phyloP scores from a whole-genome alignment of 2,329 filamentous ascomycete genomes.

The Pseudopithomyces chartarum region DNA sequence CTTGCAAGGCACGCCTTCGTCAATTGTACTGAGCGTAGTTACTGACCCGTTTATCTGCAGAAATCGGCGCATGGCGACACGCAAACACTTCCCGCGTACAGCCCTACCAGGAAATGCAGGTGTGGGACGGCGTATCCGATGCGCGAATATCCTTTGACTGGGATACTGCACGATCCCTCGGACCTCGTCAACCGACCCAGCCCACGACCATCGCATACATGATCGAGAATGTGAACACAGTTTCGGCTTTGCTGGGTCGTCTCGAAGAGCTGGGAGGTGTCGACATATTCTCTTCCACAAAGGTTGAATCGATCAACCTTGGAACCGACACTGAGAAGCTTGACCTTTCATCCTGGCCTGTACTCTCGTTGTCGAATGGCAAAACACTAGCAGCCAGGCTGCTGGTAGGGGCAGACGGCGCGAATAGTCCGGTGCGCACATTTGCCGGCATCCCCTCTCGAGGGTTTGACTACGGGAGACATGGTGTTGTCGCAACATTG shows the following conservation, averaged over 20 bases:
- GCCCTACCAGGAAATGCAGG: constrained; percentile 93
- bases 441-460: constrained; percentile 85
- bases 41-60: constrained; percentile 21
- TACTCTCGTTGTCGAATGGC: constrained; percentile 74
- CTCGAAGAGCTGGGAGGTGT: constrained; percentile 71
- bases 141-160: constrained; percentile 90
- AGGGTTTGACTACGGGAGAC: constrained; percentile 92
- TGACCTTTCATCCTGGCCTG: constrained; percentile 85
- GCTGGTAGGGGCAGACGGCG: constrained; percentile 90
- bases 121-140: constrained; percentile 93
- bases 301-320: constrained; percentile 78
- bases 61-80: constrained; percentile 84
- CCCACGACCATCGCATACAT: constrained; percentile 83
- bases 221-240: constrained; percentile 92
- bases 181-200: constrained; percentile 48
- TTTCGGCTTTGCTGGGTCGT: constrained; percentile 73
- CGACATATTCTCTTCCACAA: constrained; percentile 75
- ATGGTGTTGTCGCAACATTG: constrained; percentile 90
- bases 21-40: neutral
- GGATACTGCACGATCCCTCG: constrained; percentile 52
- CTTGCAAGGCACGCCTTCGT: constrained; percentile 58
- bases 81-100: constrained; percentile 76
- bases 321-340: constrained; percentile 69
- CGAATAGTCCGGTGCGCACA: constrained; percentile 87
- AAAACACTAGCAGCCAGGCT: constrained; percentile 76